phyloP scores from a whole-genome alignment of 306 rosid species.

The Betula pendula region DNA sequence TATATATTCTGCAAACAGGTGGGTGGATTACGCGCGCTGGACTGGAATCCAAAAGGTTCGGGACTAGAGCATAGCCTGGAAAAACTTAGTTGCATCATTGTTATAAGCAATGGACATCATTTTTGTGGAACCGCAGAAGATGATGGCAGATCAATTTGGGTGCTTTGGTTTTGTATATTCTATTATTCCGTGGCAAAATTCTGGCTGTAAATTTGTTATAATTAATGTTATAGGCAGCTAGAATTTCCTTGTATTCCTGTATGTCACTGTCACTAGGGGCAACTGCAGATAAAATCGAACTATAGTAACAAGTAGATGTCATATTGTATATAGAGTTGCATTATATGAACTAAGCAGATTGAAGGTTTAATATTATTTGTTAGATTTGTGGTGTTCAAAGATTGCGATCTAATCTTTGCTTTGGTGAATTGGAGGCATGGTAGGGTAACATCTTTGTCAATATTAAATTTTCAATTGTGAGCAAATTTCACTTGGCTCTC shows the following conservation, averaged over 20 bases:
- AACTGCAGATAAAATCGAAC: neutral
- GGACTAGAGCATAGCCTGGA: conserved; percentile 27
- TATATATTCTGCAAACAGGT: conserved; percentile 45
- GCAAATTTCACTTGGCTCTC: neutral
- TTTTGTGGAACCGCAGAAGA: neutral
- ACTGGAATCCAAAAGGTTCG: conserved; percentile 69
- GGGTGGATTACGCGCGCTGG: conserved; percentile 93
- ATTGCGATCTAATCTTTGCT: neutral
- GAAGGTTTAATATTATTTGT: neutral
- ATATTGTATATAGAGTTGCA: neutral
- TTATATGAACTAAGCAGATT: neutral
- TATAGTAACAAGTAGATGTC: neutral
- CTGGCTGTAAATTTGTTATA: neutral
- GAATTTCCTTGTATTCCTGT: neutral
- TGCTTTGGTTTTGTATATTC: neutral
- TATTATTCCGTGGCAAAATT: too few species aligned
- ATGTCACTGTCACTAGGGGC: neutral
- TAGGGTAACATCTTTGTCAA: neutral
- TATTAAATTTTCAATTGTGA: neutral
- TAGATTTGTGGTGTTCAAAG: neutral
- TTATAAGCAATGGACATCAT: neutral
- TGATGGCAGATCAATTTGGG: neutral
- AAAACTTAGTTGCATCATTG: neutral
- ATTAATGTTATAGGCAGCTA: neutral
- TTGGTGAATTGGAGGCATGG: neutral